Percentiles rank a stretch among this genome's conserved stretches.
phyloP scores from a whole-genome alignment of 1,139 yeast genomes.

The Nakaseomyces uthaithaninus region DNA sequence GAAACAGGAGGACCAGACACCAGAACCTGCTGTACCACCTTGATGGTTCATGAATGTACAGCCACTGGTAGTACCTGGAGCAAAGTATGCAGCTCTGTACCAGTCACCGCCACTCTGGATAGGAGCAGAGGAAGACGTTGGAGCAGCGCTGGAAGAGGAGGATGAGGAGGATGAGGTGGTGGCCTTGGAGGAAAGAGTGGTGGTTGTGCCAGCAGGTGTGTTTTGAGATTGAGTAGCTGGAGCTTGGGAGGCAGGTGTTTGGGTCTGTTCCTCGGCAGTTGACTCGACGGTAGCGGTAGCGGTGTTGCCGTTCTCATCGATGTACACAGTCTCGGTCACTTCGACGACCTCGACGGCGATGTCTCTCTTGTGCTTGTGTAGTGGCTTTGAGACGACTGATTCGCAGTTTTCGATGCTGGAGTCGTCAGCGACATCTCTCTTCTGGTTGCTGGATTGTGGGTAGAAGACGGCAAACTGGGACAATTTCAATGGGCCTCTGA shows the following conservation, averaged over 20 bases:
- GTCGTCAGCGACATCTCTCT: slow-evolving; percentile 35
- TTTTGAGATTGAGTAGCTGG: slow-evolving; percentile 19
- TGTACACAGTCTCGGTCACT: slow-evolving; percentile 68
- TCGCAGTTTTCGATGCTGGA: slow-evolving; percentile 8
- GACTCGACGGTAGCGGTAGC: slow-evolving; percentile 25
- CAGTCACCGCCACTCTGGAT: slow-evolving; percentile 42
- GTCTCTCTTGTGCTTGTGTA: slow-evolving; percentile 46
- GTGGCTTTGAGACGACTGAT: slow-evolving; percentile 25
- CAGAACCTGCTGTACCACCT: slow-evolving; percentile 77
- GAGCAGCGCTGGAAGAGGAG: slow-evolving; percentile 20
- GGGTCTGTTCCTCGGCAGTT: slow-evolving; percentile 16
- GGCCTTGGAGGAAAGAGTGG: slow-evolving; percentile 29
- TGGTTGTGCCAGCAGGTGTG: slow-evolving; percentile 23
- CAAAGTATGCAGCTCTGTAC: slow-evolving; percentile 67
- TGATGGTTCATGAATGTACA: slow-evolving; percentile 74
- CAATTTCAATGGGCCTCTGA: slow-evolving; percentile 84
- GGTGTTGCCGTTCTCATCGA: slow-evolving; percentile 48
- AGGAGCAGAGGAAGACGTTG: slow-evolving; percentile 17
- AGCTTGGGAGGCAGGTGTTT: slow-evolving; percentile 11
- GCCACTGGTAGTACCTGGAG: slow-evolving; percentile 57
- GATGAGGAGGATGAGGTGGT: slow-evolving; percentile 22
- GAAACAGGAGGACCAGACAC: slow-evolving; percentile 73
- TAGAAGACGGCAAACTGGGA: slow-evolving; percentile 72
- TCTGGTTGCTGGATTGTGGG: slow-evolving; percentile 35
- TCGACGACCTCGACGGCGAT: slow-evolving; percentile 56